A percentile compares a stretch with the other conserved stretches of the same genome.
Evolutionary conservation across 352 stramenopile genomes (phyloP).

Genomic region (Pythium phragmiticola): DNA sequence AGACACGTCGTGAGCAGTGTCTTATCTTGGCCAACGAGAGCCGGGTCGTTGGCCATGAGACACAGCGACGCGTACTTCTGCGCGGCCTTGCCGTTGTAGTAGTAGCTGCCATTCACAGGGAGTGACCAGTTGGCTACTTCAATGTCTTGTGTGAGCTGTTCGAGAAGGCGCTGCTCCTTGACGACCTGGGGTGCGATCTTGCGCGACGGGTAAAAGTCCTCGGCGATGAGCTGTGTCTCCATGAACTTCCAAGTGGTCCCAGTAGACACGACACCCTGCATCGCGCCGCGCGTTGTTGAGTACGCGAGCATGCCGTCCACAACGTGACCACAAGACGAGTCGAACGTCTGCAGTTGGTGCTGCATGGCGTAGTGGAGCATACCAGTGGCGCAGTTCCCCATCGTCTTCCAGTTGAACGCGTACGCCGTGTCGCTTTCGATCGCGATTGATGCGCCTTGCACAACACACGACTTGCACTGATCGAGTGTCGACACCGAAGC

Average conservation of each 20-base stretch:
- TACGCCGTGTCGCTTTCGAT: constrained; percentile 48
- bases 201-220: constrained; percentile 48
- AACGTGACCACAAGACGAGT: constrained; percentile 27
- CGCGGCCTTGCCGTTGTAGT: constrained; percentile 62
- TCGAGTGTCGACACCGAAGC: constrained; percentile 40
- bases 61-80: constrained; percentile 65
- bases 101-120: constrained; percentile 54
- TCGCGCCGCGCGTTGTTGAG: constrained; percentile 55
- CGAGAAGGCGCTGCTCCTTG: constrained; percentile 37
- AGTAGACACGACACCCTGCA: constrained; percentile 40
- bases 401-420: constrained; percentile 58
- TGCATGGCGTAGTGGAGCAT: constrained; percentile 60
- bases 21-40: constrained; percentile 38
- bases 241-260: constrained; percentile 42
- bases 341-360: constrained; percentile 50
- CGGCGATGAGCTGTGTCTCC: constrained; percentile 38
- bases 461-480: constrained; percentile 51
- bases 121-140: constrained; percentile 38
- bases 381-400: constrained; percentile 45
- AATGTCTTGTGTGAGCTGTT: constrained; percentile 47
- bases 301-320: constrained; percentile 40
- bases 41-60: constrained; percentile 50
- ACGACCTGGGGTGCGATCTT: constrained; percentile 31
- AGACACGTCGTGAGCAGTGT: constrained; percentile 40
- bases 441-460: constrained; percentile 40